Conservation (phyloP, 2,329 filamentous ascomycete genomes). For the Teratosphaeria epicoccoides region DNA sequence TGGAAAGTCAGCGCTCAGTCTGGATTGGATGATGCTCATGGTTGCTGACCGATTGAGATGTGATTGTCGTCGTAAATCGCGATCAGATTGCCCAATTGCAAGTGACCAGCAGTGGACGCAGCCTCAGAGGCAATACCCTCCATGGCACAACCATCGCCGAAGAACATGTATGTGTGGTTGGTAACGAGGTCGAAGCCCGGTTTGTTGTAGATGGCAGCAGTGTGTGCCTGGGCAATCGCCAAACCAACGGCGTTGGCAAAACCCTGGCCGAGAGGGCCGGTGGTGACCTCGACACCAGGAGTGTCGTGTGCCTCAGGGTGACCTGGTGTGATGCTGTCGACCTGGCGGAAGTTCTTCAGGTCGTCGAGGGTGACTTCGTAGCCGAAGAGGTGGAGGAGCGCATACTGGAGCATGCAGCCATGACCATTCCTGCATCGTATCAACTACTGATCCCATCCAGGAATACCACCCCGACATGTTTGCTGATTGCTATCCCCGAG, state of each 20-base stretch:
- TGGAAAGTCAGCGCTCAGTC: constrained; percentile 8
- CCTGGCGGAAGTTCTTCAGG: constrained; percentile 82
- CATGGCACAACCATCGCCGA: constrained; percentile 97
- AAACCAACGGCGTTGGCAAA: constrained; percentile 96
- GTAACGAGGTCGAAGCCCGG: constrained; percentile 80
- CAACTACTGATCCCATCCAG: no score
- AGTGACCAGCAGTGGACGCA: constrained; percentile 82
- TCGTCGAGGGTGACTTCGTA: constrained; percentile 81
- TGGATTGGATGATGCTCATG: no score
- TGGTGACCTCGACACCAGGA: constrained; percentile 94
- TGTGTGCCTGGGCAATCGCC: constrained; percentile 91
- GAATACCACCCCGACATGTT: background rate
- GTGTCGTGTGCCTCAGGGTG: constrained; percentile 97
- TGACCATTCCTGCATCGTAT: constrained; percentile 69
- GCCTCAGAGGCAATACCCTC: constrained; percentile 95
- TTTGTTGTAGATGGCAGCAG: constrained; percentile 90
- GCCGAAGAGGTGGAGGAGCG: constrained; percentile 91
- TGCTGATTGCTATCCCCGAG: background rate
- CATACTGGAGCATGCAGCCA: constrained; percentile 99
- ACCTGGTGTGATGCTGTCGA: constrained; percentile 78
- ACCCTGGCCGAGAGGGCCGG: constrained; percentile 93
- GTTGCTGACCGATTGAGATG: constrained; percentile 63
- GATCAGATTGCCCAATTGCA: constrained; percentile 96
- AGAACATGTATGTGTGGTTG: constrained; percentile 96
- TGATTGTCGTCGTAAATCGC: constrained; percentile 98